Conservation (phyloP, 495 filamentous ascomycete genomes). For the Aspergillus panamensis region DNA sequence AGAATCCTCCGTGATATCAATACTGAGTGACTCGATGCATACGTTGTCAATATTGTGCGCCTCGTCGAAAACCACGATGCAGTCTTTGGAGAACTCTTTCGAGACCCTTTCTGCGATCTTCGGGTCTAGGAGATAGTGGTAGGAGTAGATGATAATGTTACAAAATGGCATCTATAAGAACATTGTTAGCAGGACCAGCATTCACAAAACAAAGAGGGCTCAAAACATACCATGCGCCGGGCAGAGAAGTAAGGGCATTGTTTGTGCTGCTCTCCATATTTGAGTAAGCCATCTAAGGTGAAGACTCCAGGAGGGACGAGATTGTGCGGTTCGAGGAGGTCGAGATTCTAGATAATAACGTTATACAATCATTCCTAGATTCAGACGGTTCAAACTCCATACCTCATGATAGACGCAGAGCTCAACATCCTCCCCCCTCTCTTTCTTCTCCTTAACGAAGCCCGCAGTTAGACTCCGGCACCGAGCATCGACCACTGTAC, state of each 20-base stretch:
- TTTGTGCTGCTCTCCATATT: conserved; percentile 90
- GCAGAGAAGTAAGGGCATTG: conserved; percentile 98
- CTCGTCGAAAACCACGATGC: conserved; percentile 98
- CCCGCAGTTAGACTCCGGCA: conserved; percentile 94
- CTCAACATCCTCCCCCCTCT: conserved; percentile 88
- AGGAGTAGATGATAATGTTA: conserved; percentile 99
- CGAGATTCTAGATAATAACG: conserved; percentile 66
- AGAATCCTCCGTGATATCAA: conserved; percentile 93
- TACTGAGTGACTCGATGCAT: conserved; percentile 95
- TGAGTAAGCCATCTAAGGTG: conserved; percentile 83
- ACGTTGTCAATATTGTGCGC: conserved; percentile 99
- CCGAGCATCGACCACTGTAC: conserved; percentile 85
- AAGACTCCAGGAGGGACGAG: conserved; percentile 91
- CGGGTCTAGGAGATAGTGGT: conserved; percentile 95
- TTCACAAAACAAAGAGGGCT: background rate
- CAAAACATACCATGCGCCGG: conserved; percentile 77
- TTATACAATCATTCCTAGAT: conserved; percentile 16
- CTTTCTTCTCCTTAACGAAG: conserved; percentile 96
- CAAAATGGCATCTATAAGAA: conserved; percentile 81
- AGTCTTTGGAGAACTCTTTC: conserved; percentile 94
- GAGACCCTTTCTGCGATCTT: conserved; percentile 98
- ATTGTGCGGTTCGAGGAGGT: conserved; percentile 90
- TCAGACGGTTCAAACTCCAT: conserved; percentile 18
- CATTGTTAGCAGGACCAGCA: conserved; percentile 8
- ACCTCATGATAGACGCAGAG: conserved; percentile 94